Base-by-base conservation (phyloP, 306 rosid species). In the Aeschynomene evenia region DNA sequence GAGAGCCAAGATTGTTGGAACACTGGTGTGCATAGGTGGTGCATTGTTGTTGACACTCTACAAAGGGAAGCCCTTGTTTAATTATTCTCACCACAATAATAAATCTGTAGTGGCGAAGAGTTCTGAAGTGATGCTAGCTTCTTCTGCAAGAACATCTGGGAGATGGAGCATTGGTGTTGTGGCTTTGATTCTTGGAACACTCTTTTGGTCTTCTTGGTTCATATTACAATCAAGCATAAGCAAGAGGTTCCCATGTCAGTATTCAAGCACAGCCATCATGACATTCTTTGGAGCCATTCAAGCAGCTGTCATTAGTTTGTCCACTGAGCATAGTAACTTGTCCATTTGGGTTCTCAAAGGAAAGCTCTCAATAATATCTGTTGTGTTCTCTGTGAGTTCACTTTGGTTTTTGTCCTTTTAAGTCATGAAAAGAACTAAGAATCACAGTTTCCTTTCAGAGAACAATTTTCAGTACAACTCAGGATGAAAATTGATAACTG, bases 231-330 rank as follows among this genome's bases (percentile, higher is more conserved):
- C 96, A 54, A 83, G 65, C 13, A 79, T 93, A 67, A 81, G 96
- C 29, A 86, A 86, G 86, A 81, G 86, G 24, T 93, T 74, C 29
- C 98, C 98, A 2, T 90, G 87, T 45, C 88, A 93, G 71, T 93
- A 88, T 66, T 86, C 96, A 18, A 90, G 91, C 85, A 90, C 96
- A 18, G 95, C 94, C 39, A 85, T 90, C 67, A 90, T 93, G 97
- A 77, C 85, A 63, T 88, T 85, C 86, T 88, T 93, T 37, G 98
- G 91, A 21, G 91, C 96, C 73, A 72, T 88, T 78, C 97, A 93
- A 73, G 85, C 96, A 8, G 88, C 90, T 71, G 67, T 83, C 9
- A 73, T 93, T 50, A 79, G 89, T 72, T 72, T 90, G 4, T 76
- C 79, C 73, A 83, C 82, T 14, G 54, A 80, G 20, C 73, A 79